Evolutionary conservation across 78 protist species (phyloP), one percentile per base, ranked within the genome.

Genomic region (Cyanophora paradoxa): DNA sequence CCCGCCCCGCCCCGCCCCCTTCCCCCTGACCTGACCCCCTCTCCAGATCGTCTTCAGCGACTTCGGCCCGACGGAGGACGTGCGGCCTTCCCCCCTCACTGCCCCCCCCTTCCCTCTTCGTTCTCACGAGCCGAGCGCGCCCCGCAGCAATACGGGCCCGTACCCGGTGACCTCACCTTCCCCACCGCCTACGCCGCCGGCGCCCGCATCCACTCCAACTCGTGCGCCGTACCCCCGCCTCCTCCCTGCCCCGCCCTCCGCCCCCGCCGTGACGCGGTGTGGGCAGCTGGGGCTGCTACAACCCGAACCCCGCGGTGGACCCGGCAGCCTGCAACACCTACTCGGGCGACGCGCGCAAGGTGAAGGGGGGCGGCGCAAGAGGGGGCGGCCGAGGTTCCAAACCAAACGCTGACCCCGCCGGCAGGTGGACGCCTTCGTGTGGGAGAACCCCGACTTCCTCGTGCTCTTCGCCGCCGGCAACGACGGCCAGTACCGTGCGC

Each of bases 381-480:
- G n/a, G n/a, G n/a, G n/a, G n/a, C n/a, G n/a, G n/a, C n/a, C n/a
- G n/a, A n/a, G n/a, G n/a, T n/a, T n/a, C n/a, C n/a, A n/a, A n/a
- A n/a, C n/a, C n/a, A n/a, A n/a, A n/a, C n/a, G n/a, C n/a, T n/a
- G n/a, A n/a, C n/a, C n/a, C n/a, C n/a, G n/a, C n/a, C n/a, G n/a
- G 19, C 61, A 75, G 61, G 65, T 61, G 26, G 79, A 75, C 72
- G 36, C 8, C 36, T 36, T 11, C 26, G 63, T 36, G 36, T 41
- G 36, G 39, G 36, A 14, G 22, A 0, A 77, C 59, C 63, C 1
- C 22, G 77, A 77, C 42, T 28, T 39, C 41, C 56, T 66, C 31
- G 16, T 61, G 22, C 33, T 71, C 39, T 69, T 79, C 57, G 68
- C 72, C 8, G 77, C 77, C 0, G 83, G 83, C 70, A 79, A 79